These are phyloP conservation scores for Penicillium oxalicum DNA, from an alignment of 2,329 filamentous ascomycete species.

Conservation along the genomic window DNA sequence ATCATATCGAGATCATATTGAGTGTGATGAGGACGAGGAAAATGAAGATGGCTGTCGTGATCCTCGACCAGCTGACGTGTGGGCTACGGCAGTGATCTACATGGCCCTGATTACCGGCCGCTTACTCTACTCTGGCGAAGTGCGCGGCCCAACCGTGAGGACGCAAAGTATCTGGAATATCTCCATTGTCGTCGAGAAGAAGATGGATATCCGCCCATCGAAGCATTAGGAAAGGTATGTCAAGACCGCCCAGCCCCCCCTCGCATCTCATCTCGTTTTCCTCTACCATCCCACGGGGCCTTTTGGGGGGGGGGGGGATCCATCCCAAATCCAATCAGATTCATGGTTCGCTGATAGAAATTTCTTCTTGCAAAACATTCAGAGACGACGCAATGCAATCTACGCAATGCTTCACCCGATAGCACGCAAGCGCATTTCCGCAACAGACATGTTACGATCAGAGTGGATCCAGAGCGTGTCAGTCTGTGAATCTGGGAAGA, in stretches of 20 bases:
- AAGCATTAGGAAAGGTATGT: constrained; percentile 20
- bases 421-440: constrained; percentile 19
- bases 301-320: too few relatives aligned
- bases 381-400: constrained; percentile 22
- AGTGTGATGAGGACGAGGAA: neutral
- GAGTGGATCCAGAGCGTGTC: constrained; percentile 23
- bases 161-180: constrained; percentile 23
- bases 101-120: constrained; percentile 22
- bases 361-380: neutral
- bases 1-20: neutral
- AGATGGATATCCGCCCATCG: constrained; percentile 24
- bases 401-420: constrained; percentile 29
- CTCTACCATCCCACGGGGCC: too few relatives aligned
- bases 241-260: too few relatives aligned
- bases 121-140: constrained; percentile 22
- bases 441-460: constrained; percentile 18
- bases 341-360: neutral
- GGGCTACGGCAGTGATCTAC: constrained; percentile 28
- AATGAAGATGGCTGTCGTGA: constrained; percentile 2
- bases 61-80: constrained; percentile 21
- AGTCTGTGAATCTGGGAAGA: constrained; percentile 20
- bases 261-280: too few relatives aligned
- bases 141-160: constrained; percentile 19
- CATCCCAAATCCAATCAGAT: neutral
- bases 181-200: constrained; percentile 10